phyloP scores from a whole-genome alignment of 345 rosid genomes.

The Citrus hindsii region DNA sequence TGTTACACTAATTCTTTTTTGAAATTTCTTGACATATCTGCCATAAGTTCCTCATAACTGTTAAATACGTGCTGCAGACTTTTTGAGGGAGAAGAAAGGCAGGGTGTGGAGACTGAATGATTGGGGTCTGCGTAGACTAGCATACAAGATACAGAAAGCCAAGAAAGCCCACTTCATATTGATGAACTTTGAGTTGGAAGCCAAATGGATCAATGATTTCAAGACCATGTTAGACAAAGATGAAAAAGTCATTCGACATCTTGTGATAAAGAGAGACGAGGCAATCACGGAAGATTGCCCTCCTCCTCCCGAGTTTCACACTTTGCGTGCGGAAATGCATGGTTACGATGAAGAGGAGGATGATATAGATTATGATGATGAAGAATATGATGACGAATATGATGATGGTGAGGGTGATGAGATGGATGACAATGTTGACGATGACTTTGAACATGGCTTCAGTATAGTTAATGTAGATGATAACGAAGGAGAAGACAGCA shows the following conservation, averaged over 20 bases:
- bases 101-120: constrained; percentile 82
- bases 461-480: constrained; percentile 16
- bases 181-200: constrained; percentile 94
- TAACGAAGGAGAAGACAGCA: constrained; percentile 20
- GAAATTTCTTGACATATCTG: background rate
- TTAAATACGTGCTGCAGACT: constrained; percentile 42
- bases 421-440: constrained; percentile 26
- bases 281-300: constrained; percentile 75
- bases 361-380: constrained; percentile 30
- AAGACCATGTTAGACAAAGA: constrained; percentile 76
- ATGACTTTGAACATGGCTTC: constrained; percentile 14
- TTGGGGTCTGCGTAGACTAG: constrained; percentile 90
- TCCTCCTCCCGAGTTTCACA: constrained; percentile 84
- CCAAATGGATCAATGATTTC: constrained; percentile 74
- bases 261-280: constrained; percentile 77
- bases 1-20: background rate
- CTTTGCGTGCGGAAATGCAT: constrained; percentile 41
- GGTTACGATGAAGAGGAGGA: constrained; percentile 53
- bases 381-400: constrained; percentile 29
- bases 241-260: constrained; percentile 85
- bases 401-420: constrained; percentile 32
- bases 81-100: constrained; percentile 80
- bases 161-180: constrained; percentile 74
- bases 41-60: background rate
- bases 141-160: constrained; percentile 87